These are phyloP conservation scores for Ustilago bromivora DNA, from an alignment of 1,284 basidiomycete genomes.

Conservation along the genomic window DNA sequence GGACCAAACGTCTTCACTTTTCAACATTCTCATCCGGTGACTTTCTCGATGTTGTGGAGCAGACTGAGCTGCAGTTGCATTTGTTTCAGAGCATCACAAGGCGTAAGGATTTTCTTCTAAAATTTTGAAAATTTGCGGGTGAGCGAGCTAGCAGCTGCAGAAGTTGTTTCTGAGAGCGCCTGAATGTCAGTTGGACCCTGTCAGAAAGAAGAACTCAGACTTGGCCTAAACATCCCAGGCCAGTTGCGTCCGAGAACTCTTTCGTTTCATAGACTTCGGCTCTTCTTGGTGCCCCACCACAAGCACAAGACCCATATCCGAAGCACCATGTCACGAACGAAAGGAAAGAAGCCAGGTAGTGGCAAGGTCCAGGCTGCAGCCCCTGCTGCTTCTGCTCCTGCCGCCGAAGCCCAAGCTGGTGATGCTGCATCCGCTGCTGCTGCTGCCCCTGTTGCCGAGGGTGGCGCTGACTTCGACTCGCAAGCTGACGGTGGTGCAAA, in stretches of 20 bases:
- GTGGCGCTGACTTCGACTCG: background rate
- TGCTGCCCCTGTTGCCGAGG: background rate
- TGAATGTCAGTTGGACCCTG: conserved; percentile 5
- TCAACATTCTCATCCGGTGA: background rate
- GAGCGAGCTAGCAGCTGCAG: background rate
- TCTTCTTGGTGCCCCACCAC: conserved; percentile 2
- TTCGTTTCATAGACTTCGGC: background rate
- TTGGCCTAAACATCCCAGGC: conserved; percentile 5
- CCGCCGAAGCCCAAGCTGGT: conserved; percentile 1
- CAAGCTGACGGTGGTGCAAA: conserved; percentile 7
- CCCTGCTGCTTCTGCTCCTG: background rate
- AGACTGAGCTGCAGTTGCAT: background rate
- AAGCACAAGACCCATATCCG: background rate
- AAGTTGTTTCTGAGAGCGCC: conserved; percentile 12
- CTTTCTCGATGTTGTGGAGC: conserved; percentile 33
- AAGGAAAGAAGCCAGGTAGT: conserved; percentile 34
- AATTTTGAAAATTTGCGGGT: conserved; percentile 28
- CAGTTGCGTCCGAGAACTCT: background rate
- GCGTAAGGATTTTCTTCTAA: conserved; percentile 27
- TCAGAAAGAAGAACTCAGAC: background rate
- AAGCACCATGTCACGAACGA: conserved; percentile 34
- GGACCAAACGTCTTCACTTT: too few relatives aligned
- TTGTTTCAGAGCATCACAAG: background rate
- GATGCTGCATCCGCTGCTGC: background rate
- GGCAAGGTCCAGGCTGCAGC: background rate